Percentiles rank a stretch among this genome's conserved stretches.
These are phyloP conservation scores for Polysphondylium violaceum DNA, from an alignment of 78 protist species.

Conservation along the genomic window DNA sequence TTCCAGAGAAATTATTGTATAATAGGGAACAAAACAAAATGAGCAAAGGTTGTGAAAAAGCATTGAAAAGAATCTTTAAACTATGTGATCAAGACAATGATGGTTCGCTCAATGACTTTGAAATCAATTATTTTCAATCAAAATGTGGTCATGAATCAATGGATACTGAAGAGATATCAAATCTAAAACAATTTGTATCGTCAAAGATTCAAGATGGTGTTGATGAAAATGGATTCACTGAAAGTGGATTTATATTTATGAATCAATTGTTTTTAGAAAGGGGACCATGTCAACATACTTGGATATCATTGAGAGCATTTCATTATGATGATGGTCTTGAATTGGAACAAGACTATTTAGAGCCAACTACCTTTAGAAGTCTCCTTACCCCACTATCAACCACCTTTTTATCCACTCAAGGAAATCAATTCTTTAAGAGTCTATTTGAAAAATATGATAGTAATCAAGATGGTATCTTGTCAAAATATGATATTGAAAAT, in stretches of 20 bases:
- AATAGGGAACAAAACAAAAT: conserved; percentile 13
- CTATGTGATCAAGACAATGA: conserved; percentile 33
- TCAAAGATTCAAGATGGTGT: conserved; percentile 49
- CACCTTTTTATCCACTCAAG: neutral
- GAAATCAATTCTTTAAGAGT: conserved; percentile 11
- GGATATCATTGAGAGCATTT: conserved; percentile 39
- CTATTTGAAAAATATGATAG: conserved; percentile 38
- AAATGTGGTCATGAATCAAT: conserved; percentile 33
- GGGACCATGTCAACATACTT: conserved; percentile 31
- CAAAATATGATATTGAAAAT: conserved; percentile 5
- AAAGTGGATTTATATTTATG: conserved; percentile 43
- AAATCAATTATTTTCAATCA: conserved; percentile 33
- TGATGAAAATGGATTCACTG: conserved; percentile 17
- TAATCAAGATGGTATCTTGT: conserved; percentile 13
- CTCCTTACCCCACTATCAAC: neutral
- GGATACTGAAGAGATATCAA: conserved; percentile 18
- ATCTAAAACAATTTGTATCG: neutral
- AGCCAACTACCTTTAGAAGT: conserved; percentile 6
- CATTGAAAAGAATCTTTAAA: conserved; percentile 38
- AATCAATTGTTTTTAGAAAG: conserved; percentile 19
- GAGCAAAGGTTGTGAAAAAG: conserved; percentile 15
- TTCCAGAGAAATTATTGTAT: conserved; percentile 42
- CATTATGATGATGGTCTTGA: conserved; percentile 41
- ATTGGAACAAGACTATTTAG: neutral
- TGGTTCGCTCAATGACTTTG: conserved; percentile 22